Percentiles rank a stretch among this genome's conserved stretches.
Evolutionary conservation across 2,329 filamentous ascomycete genomes (phyloP).

Genomic region (Microcera coccophila): DNA sequence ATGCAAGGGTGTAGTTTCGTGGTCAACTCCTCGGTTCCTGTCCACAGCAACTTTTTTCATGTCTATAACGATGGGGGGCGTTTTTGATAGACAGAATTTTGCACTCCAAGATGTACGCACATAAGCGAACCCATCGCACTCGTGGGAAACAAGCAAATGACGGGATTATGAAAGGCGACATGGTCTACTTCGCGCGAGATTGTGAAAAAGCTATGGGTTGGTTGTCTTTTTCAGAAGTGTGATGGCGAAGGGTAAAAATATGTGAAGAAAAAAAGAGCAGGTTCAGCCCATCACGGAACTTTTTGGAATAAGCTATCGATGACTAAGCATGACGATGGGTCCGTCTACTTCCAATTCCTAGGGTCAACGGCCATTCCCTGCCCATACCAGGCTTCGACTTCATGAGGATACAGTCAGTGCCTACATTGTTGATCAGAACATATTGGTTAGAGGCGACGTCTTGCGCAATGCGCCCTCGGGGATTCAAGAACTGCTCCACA

Average conservation of each 20-base stretch:
- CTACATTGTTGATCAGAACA: no score
- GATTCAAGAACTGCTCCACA: no score
- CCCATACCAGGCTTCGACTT: no score
- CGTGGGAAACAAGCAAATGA: slow-evolving; percentile 43
- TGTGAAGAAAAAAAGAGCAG: slow-evolving; percentile 38
- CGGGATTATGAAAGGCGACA: slow-evolving; percentile 59
- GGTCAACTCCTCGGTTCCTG: slow-evolving; percentile 12
- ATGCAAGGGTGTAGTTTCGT: slow-evolving; percentile 34
- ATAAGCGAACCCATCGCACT: slow-evolving; percentile 59
- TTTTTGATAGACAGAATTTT: slow-evolving; percentile 14
- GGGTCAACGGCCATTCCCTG: no score
- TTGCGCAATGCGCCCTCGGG: no score
- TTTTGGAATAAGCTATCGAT: slow-evolving; percentile 4
- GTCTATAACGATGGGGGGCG: slow-evolving; percentile 26
- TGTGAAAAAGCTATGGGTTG: slow-evolving; percentile 42
- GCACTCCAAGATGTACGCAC: slow-evolving; percentile 47
- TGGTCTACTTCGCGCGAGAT: slow-evolving; percentile 52
- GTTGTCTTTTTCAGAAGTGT: slow-evolving; percentile 33
- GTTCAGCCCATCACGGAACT: background rate
- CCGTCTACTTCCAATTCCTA: no score
- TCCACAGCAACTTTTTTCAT: slow-evolving; percentile 24
- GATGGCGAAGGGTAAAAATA: slow-evolving; percentile 46
- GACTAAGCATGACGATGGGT: slow-evolving; percentile 25
- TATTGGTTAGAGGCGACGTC: no score
- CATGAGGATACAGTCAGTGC: no score